Percentiles rank a stretch among this genome's conserved stretches.
Evolutionary conservation across 257 asterid species (phyloP).

Genomic region (Ligustrum vulgare): DNA sequence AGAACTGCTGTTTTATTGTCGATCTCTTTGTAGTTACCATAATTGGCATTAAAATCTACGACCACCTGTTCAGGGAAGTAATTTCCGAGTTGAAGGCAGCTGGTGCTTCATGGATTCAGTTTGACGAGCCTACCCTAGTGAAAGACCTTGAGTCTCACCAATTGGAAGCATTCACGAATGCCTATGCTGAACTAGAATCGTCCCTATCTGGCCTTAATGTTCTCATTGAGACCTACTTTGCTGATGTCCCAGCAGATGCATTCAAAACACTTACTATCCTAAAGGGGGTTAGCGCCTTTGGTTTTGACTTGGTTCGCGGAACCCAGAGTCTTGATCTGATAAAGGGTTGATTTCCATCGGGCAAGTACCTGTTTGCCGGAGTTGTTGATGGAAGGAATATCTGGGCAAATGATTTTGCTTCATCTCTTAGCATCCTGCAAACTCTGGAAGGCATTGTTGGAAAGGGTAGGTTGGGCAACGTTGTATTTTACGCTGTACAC

Average conservation of each 20-base stretch:
- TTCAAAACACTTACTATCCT: conserved; percentile 38
- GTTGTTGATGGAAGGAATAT: conserved; percentile 36
- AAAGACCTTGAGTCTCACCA: conserved; percentile 43
- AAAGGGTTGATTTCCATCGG: conserved; percentile 45
- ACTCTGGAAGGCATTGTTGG: conserved; percentile 48
- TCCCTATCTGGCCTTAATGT: conserved; percentile 19
- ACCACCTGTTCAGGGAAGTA: conserved; percentile 36
- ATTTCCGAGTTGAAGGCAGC: conserved; percentile 47
- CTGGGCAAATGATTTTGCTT: conserved; percentile 53
- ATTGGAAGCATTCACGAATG: conserved; percentile 41
- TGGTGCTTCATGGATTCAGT: conserved; percentile 53
- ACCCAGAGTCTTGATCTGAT: conserved; percentile 36
- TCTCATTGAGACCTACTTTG: conserved; percentile 46
- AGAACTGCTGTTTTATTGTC: neutral
- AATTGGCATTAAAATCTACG: neutral
- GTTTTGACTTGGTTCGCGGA: conserved; percentile 32
- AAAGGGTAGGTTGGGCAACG: conserved; percentile 29
- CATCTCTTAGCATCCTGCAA: conserved; percentile 36
- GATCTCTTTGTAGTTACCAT: neutral
- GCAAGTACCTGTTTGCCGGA: conserved; percentile 36
- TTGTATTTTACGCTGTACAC: too few species aligned
- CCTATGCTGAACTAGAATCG: conserved; percentile 39
- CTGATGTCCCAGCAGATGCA: conserved; percentile 43
- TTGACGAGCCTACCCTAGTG: conserved; percentile 49
- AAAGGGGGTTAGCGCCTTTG: conserved; percentile 47